Percentiles rank a stretch among this genome's conserved stretches.
phyloP scores from a whole-genome alignment of 2,329 filamentous ascomycete species.

The Rhynchosporium graminicola region DNA sequence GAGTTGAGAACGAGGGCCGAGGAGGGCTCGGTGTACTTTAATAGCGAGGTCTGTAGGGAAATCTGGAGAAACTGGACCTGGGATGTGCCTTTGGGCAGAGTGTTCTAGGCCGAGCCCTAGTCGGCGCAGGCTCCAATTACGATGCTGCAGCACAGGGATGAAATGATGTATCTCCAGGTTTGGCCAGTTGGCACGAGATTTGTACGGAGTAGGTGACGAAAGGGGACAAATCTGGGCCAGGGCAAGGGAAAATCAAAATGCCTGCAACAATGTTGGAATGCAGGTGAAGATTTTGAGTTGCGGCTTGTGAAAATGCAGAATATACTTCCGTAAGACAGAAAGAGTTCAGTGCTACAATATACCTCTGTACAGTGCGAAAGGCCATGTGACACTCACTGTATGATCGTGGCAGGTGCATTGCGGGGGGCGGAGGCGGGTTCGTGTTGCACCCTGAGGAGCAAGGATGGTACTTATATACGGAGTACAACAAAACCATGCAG shows the following conservation, averaged over 20 bases:
- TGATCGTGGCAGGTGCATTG: too few species aligned
- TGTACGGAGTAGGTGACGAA: not conserved
- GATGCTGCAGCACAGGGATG: constrained; percentile 2
- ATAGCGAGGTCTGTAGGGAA: constrained; percentile 27
- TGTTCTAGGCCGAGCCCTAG: constrained; percentile 4
- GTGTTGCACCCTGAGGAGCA: not conserved
- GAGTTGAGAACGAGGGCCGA: constrained; percentile 31
- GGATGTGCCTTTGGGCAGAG: constrained; percentile 13
- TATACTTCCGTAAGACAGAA: not conserved
- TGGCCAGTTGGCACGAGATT: not conserved
- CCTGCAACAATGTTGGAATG: too few species aligned
- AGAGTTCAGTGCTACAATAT: not conserved
- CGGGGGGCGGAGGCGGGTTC: not conserved
- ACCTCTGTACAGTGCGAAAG: too few species aligned
- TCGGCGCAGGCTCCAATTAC: constrained; percentile 4
- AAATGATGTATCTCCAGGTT: not conserved
- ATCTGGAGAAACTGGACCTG: not conserved
- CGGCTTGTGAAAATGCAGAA: too few species aligned
- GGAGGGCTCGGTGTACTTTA: constrained; percentile 24
- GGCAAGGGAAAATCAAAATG: too few species aligned
- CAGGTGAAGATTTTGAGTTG: too few species aligned
- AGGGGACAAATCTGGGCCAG: not conserved
- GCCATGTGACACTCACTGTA: not conserved
- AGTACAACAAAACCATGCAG: not conserved
- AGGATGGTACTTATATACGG: not conserved